Conservation (phyloP, 495 filamentous ascomycete genomes). For the Tuber aestivum region DNA sequence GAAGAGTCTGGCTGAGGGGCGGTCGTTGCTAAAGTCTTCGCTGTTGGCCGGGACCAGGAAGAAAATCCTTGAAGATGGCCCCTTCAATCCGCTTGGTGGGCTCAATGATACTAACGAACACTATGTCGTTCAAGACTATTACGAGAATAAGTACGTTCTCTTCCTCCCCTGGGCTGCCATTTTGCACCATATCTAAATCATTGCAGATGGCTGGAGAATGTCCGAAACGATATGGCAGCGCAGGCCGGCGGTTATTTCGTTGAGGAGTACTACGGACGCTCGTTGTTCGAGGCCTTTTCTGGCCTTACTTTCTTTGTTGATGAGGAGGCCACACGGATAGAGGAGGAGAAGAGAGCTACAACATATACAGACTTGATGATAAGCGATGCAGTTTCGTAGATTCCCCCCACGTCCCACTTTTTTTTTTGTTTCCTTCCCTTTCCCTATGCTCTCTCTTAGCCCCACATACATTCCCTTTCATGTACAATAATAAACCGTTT, state of each 20-base stretch:
- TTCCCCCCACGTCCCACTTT: not conserved
- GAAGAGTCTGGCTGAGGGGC: slow-evolving; percentile 50
- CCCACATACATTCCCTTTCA: not conserved
- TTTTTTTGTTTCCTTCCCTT: not conserved
- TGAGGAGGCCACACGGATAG: slow-evolving; percentile 53
- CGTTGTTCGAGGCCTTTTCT: slow-evolving; percentile 81
- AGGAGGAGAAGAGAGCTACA: slow-evolving; percentile 19
- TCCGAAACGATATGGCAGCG: slow-evolving; percentile 55
- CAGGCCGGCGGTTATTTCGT: slow-evolving; percentile 79
- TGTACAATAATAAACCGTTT: not conserved
- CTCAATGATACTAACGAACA: slow-evolving; percentile 61
- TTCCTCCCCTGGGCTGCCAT: not conserved
- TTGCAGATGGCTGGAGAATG: slow-evolving; percentile 56
- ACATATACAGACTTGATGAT: slow-evolving; percentile 35
- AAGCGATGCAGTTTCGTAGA: slow-evolving; percentile 28
- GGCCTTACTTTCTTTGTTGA: slow-evolving; percentile 77
- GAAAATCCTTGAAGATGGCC: slow-evolving; percentile 58
- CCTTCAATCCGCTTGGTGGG: slow-evolving; percentile 86
- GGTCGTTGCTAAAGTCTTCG: slow-evolving; percentile 47
- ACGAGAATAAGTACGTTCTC: slow-evolving; percentile 46
- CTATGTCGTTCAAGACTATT: slow-evolving; percentile 61
- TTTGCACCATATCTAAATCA: slow-evolving; percentile 20
- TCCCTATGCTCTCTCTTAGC: not conserved
- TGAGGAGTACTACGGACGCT: slow-evolving; percentile 68
- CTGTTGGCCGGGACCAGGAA: slow-evolving; percentile 50